Evolutionary conservation across 768 basidiomycete species (phyloP), one percentile per base, ranked within the genome.

Genomic region (Leucosporidium yakuticum): DNA sequence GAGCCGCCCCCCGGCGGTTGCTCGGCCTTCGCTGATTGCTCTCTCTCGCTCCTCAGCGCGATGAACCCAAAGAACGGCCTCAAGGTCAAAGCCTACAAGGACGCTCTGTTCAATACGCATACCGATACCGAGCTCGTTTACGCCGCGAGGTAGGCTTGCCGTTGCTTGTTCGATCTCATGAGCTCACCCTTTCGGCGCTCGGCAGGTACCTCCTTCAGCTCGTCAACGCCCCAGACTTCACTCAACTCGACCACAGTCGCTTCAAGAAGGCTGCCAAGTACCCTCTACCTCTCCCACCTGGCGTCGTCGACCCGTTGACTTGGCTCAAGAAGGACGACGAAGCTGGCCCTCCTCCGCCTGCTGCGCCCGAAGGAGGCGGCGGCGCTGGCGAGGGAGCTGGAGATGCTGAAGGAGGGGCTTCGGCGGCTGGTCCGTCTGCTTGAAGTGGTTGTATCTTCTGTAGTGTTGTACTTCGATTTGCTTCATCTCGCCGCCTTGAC

Each of bases 31-130:
- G 60, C 59, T 60, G 50, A 68, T n/a, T 48, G 27, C 39, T 36
- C 39, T 62, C 69, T 88, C 84, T 85, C 86, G 65, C 85, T 90
- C 21, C 93, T 92, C 76, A 93, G 93, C 78, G 91, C 91, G 5
- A 80, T 93, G 67, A 93, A 95, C 75, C 89, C 90, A 1, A 83
- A 81, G 54, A 86, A 90, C 78, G 91, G 91, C 8, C 81, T 94
- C 49, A 91, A 89, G 78, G 90, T 93, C 32, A 83, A 84, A 31
- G 84, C 91, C 0, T 94, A 89, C 81, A 89, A 87, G 77, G 83
- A 23, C 6, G 27, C 27, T 50, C 27, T 31, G 8, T 48, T 31
- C 14, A 21, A 17, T 17, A 15, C 15, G 7, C 25, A 12, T 36
- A 66, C 49, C 4, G 71, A 72, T 34, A 14, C 27, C 29, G 71